Conservation (phyloP, 2,329 filamentous ascomycete genomes). For the Aureobasidium sp. region DNA sequence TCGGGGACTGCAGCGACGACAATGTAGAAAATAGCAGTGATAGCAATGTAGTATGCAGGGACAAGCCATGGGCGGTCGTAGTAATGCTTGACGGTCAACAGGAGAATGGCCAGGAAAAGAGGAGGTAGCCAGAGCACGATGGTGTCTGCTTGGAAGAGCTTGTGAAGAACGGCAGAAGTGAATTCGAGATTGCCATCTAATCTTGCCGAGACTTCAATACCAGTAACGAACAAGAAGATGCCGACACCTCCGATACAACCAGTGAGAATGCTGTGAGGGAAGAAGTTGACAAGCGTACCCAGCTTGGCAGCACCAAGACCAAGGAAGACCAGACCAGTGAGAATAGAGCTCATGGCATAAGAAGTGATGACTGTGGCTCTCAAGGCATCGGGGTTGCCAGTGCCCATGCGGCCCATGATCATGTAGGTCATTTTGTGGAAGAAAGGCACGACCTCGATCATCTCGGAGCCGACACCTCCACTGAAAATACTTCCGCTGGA, state of each 20-base stretch:
- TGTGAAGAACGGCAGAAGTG: constrained; percentile 64
- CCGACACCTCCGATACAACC: constrained; percentile 97
- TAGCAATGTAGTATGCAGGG: constrained; percentile 74
- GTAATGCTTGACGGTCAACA: constrained; percentile 69
- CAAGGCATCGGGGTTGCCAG: constrained; percentile 73
- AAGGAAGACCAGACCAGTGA: constrained; percentile 89
- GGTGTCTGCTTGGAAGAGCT: constrained; percentile 65
- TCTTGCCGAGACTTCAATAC: constrained; percentile 85
- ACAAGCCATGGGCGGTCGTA: constrained; percentile 77
- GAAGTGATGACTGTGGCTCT: constrained; percentile 91
- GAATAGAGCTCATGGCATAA: constrained; percentile 80
- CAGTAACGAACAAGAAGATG: constrained; percentile 86
- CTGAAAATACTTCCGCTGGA: constrained; percentile 83
- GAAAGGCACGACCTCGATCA: constrained; percentile 98
- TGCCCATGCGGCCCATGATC: constrained; percentile 70
- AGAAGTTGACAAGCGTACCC: constrained; percentile 92
- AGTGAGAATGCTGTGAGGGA: constrained; percentile 90
- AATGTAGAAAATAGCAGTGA: constrained; percentile 70
- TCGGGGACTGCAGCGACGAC: constrained; percentile 62
- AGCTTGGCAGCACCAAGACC: constrained; percentile 79
- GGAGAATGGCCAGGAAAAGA: constrained; percentile 62
- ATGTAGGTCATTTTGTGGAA: constrained; percentile 97
- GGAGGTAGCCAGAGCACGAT: constrained; percentile 77
- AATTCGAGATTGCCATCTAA: constrained; percentile 80
- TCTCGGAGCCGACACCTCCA: constrained; percentile 86